These are phyloP conservation scores for Balakata baccata DNA, from an alignment of 345 rosid genomes.

Conservation along the genomic window DNA sequence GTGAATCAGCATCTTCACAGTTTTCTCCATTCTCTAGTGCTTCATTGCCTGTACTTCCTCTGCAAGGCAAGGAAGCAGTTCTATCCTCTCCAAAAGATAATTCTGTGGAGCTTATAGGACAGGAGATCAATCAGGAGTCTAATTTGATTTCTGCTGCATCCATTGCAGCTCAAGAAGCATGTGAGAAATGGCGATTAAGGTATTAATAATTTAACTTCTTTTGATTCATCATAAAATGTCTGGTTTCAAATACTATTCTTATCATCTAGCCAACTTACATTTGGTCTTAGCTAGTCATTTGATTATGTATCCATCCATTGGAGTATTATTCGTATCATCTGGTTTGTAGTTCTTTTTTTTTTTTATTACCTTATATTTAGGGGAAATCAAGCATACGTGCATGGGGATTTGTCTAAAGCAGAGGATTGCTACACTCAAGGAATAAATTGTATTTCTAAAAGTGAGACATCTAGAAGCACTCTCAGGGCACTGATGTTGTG, in stretches of 20 bases:
- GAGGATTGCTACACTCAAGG: conserved; percentile 85
- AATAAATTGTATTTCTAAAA: conserved; percentile 55
- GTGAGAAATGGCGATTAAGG: conserved; percentile 99
- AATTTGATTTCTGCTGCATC: conserved; percentile 37
- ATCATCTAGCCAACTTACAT: conserved; percentile 10
- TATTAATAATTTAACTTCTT: conserved; percentile 13
- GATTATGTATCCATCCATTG: conserved; percentile 8
- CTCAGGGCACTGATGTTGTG: conserved; percentile 90
- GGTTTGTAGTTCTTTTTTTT: conserved; percentile 14
- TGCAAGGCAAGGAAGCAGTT: conserved; percentile 38
- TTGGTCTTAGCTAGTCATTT: conserved; percentile 6
- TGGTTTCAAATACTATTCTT: too few species aligned
- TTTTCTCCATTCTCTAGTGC: conserved; percentile 44
- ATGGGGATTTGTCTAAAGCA: conserved; percentile 67
- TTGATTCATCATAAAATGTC: neutral
- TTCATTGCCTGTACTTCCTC: conserved; percentile 39
- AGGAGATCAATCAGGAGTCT: conserved; percentile 41
- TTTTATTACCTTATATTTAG: conserved; percentile 29
- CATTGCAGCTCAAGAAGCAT: conserved; percentile 70
- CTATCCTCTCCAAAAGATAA: conserved; percentile 36
- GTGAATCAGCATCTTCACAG: conserved; percentile 43
- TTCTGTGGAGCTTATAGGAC: conserved; percentile 38
- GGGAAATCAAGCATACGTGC: conserved; percentile 88
- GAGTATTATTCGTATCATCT: neutral
- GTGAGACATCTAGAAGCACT: conserved; percentile 72